Conservation (phyloP, 2,329 filamentous ascomycete species). For the Monilinia fructicola region DNA sequence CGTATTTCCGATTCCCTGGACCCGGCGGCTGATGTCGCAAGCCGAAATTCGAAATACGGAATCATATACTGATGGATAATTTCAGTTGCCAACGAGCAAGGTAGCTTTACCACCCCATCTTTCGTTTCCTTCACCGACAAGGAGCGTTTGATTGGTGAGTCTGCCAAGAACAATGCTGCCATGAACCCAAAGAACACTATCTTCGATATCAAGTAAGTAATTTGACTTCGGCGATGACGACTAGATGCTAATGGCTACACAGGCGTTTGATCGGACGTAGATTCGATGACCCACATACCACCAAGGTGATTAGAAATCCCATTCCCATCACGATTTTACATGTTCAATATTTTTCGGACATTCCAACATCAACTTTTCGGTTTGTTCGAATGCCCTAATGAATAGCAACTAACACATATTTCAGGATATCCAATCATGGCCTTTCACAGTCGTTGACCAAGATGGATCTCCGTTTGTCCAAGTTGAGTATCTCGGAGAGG, state of each 20-base stretch:
- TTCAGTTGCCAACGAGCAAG: slow-evolving; percentile 92
- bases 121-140: slow-evolving; percentile 99
- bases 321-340: neutral
- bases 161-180: slow-evolving; percentile 99
- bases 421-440: slow-evolving; percentile 80
- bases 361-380: neutral
- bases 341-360: too few species aligned
- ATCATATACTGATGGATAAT: slow-evolving; percentile 16
- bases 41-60: neutral
- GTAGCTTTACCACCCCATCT: slow-evolving; percentile 96
- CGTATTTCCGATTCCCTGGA: slow-evolving; percentile 1
- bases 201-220: slow-evolving; percentile 94
- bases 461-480: slow-evolving; percentile 86
- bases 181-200: slow-evolving; percentile 99
- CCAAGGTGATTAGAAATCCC: slow-evolving; percentile 63
- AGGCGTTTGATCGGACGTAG: slow-evolving; percentile 97
- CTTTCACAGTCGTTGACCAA: slow-evolving; percentile 95
- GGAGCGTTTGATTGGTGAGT: slow-evolving; percentile 98
- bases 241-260: slow-evolving; percentile 24
- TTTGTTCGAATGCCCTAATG: neutral
- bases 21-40: slow-evolving; percentile 9
- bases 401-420: neutral
- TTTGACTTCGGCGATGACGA: slow-evolving; percentile 13
- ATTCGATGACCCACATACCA: slow-evolving; percentile 93
- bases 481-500: slow-evolving; percentile 94